A percentile compares a stretch with the other conserved stretches of the same genome.
Conservation (phyloP, 345 rosid species). For the Bruguiera gymnorhiza region DNA sequence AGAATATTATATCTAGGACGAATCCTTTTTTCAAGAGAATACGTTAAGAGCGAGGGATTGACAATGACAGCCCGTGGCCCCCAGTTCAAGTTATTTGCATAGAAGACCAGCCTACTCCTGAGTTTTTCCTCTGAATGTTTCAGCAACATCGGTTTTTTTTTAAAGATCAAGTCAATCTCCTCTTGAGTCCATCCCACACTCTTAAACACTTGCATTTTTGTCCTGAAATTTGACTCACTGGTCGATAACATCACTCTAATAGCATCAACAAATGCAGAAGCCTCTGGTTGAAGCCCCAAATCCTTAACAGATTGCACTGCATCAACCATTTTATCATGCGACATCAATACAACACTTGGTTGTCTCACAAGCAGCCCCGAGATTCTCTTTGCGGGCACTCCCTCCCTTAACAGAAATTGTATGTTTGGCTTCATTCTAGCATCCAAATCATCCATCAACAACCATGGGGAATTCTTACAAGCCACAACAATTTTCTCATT, state of each 20-base stretch:
- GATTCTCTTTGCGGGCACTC: conserved; percentile 10
- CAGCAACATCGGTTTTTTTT: conserved; percentile 3
- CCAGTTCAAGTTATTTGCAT: conserved; percentile 11
- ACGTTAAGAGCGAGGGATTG: conserved; percentile 15
- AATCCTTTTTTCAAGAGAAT: conserved; percentile 21
- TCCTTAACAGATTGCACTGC: conserved; percentile 11
- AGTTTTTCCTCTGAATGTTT: conserved; percentile 20
- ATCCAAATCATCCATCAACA: conserved; percentile 6
- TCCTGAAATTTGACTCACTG: conserved; percentile 15
- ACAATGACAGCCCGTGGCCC: background rate
- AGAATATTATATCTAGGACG: conserved; percentile 21
- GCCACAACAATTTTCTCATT: conserved; percentile 10
- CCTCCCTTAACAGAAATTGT: conserved; percentile 16
- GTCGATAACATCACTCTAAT: conserved; percentile 9
- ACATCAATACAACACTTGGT: conserved; percentile 3
- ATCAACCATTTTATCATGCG: conserved; percentile 9
- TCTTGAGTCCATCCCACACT: conserved; percentile 32
- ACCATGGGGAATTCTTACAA: conserved; percentile 17
- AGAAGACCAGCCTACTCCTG: conserved; percentile 15
- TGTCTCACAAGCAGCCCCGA: conserved; percentile 1
- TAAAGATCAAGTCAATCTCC: conserved; percentile 20
- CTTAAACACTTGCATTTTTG: conserved; percentile 23
- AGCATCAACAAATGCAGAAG: conserved; percentile 18
- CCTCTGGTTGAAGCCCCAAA: conserved; percentile 17
- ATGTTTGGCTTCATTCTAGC: conserved; percentile 17